phyloP scores from a whole-genome alignment of 768 basidiomycete species.

The Lactarius sp. region DNA sequence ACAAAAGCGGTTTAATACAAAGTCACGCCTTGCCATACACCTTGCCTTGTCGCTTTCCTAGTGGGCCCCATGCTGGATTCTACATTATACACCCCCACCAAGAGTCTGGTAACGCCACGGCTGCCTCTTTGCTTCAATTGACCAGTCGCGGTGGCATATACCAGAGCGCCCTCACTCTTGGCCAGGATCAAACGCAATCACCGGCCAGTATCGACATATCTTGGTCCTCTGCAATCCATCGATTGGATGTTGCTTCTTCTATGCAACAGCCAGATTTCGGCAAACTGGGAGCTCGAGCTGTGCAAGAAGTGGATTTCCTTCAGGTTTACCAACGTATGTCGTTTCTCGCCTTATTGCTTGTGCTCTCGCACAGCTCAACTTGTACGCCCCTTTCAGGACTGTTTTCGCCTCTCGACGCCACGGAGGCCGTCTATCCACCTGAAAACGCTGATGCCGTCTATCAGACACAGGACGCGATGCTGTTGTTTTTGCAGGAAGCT shows the following conservation, averaged over 20 bases:
- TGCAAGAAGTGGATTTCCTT: slow-evolving; percentile 45
- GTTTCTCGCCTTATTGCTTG: background rate
- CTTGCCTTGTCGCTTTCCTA: slow-evolving; percentile 34
- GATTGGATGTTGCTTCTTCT: slow-evolving; percentile 2
- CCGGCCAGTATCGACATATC: background rate
- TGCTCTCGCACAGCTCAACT: background rate
- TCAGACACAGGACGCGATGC: slow-evolving; percentile 49
- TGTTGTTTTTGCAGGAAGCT: slow-evolving; percentile 50
- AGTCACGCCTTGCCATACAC: slow-evolving; percentile 42
- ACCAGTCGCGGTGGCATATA: slow-evolving; percentile 19
- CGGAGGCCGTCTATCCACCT: slow-evolving; percentile 15
- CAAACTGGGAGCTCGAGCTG: slow-evolving; percentile 42
- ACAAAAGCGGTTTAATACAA: slow-evolving; percentile 40
- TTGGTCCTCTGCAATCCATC: slow-evolving; percentile 13
- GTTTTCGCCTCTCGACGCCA: slow-evolving; percentile 19
- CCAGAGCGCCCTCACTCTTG: slow-evolving; percentile 9
- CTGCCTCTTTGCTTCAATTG: slow-evolving; percentile 18
- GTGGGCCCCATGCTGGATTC: slow-evolving; percentile 33
- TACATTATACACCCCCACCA: slow-evolving; percentile 32
- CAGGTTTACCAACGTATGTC: slow-evolving; percentile 52
- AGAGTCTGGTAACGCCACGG: slow-evolving; percentile 15
- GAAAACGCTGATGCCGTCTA: slow-evolving; percentile 40
- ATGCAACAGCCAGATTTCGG: slow-evolving; percentile 28
- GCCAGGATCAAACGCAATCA: background rate
- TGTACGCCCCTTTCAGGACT: slow-evolving; percentile 22